Evolutionary conservation across 345 rosid genomes (phyloP).

Genomic region (Viola odorata): DNA sequence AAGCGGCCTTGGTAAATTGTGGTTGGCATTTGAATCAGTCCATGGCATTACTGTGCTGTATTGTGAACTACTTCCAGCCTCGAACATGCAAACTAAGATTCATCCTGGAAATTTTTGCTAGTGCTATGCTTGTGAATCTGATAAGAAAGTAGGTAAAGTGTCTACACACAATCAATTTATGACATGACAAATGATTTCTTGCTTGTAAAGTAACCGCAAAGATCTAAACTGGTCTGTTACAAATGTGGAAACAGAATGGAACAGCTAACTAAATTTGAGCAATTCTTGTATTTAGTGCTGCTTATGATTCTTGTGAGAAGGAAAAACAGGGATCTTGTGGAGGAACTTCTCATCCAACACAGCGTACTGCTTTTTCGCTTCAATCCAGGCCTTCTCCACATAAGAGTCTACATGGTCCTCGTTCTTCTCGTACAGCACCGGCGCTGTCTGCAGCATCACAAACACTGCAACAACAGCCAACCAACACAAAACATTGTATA

Average conservation of each 20-base stretch:
- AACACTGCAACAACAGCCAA: conserved; percentile 25
- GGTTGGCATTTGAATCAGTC: too few relatives aligned
- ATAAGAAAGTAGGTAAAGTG: too few relatives aligned
- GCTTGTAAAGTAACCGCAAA: background rate
- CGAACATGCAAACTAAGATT: too few relatives aligned
- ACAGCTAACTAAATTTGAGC: background rate
- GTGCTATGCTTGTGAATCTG: too few relatives aligned
- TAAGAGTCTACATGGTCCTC: conserved; percentile 34
- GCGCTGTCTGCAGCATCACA: conserved; percentile 28
- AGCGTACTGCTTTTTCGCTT: conserved; percentile 32
- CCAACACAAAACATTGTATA: too few relatives aligned
- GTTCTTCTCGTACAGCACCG: conserved; percentile 33
- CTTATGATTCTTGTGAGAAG: conserved; percentile 17
- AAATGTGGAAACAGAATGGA: background rate
- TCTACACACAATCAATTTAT: too few relatives aligned
- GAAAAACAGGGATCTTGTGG: conserved; percentile 23
- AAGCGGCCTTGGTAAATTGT: too few relatives aligned
- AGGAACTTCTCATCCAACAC: conserved; percentile 31
- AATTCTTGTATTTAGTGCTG: conserved; percentile 18
- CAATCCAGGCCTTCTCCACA: conserved; percentile 32
- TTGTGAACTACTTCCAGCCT: too few relatives aligned
- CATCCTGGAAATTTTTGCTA: too few relatives aligned
- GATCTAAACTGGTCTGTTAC: background rate
- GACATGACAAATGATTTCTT: too few relatives aligned
- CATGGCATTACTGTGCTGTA: too few relatives aligned